Evolutionary conservation across 2,329 filamentous ascomycete species (phyloP).

Genomic region (Xylaria sp.): DNA sequence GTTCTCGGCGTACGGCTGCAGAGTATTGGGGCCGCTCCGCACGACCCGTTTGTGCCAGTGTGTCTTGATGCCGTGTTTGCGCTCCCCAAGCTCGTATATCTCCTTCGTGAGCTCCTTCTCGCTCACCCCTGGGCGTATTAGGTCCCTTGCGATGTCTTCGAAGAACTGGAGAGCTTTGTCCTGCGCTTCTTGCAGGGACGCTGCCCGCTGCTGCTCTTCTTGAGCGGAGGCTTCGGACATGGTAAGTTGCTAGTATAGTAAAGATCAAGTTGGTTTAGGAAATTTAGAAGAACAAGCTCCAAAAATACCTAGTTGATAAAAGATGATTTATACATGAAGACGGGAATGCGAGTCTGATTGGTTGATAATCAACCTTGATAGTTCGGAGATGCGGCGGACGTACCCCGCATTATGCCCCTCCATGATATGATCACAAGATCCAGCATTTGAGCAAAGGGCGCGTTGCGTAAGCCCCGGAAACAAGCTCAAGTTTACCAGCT

Average conservation of each 20-base stretch:
- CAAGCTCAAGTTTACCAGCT: too few species aligned
- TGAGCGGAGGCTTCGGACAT: not conserved
- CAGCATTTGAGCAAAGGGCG: not conserved
- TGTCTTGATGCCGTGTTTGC: constrained; percentile 56
- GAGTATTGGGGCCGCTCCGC: constrained; percentile 60
- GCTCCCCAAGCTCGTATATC: constrained; percentile 56
- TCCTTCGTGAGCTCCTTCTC: constrained; percentile 60
- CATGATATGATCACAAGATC: not conserved
- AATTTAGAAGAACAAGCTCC: not conserved
- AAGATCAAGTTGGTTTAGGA: not conserved
- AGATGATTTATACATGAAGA: not conserved
- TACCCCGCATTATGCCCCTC: not conserved
- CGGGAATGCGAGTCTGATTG: not conserved
- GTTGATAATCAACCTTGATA: not conserved
- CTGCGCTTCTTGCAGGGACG: constrained; percentile 57
- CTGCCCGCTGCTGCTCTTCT: constrained; percentile 42
- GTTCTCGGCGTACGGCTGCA: constrained; percentile 59
- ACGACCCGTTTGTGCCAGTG: constrained; percentile 65
- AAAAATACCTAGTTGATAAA: not conserved
- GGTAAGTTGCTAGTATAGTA: not conserved
- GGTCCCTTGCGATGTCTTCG: constrained; percentile 56
- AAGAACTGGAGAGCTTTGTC: constrained; percentile 58
- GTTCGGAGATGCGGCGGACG: not conserved
- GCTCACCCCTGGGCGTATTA: constrained; percentile 59
- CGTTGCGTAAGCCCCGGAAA: not conserved